These are phyloP conservation scores for Porogramme epimiltina DNA, from an alignment of 1,284 basidiomycete genomes.

Conservation along the genomic window DNA sequence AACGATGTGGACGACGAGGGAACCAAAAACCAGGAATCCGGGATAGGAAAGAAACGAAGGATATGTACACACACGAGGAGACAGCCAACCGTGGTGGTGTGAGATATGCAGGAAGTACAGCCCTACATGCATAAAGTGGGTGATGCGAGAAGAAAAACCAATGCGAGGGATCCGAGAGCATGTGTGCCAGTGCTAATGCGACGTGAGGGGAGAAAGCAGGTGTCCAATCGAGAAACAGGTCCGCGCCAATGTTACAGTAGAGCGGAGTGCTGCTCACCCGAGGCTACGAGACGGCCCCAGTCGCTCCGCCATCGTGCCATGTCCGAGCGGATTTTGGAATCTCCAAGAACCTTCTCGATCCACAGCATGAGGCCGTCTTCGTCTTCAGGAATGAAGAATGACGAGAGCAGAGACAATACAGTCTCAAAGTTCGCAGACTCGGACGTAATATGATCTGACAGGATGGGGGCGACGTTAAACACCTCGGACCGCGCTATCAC, in stretches of 20 bases:
- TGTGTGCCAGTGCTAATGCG: constrained; percentile 1
- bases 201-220: constrained; percentile 7
- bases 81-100: constrained; percentile 6
- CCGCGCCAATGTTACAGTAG: constrained; percentile 51
- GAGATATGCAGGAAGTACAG: constrained; percentile 8
- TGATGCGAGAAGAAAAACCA: constrained; percentile 1
- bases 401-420: constrained; percentile 84
- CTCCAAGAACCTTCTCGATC: constrained; percentile 74
- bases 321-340: constrained; percentile 68
- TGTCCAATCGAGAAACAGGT: constrained; percentile 20
- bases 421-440: constrained; percentile 87
- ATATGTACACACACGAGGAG: constrained; percentile 15
- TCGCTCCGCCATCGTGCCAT: constrained; percentile 75
- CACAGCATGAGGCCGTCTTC: constrained; percentile 81
- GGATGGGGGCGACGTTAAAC: background rate
- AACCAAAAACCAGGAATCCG: constrained; percentile 4
- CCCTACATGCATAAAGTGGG: constrained; percentile 8
- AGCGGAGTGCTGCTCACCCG: constrained; percentile 64
- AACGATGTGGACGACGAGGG: constrained; percentile 8
- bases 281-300: constrained; percentile 69
- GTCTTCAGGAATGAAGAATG: constrained; percentile 89
- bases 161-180: constrained; percentile 1
- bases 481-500: background rate
- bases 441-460: constrained; percentile 76
- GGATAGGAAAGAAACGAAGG: constrained; percentile 9